Evolutionary conservation across 2,329 filamentous ascomycete genomes (phyloP).

Genomic region (Fusarium stilboides): DNA sequence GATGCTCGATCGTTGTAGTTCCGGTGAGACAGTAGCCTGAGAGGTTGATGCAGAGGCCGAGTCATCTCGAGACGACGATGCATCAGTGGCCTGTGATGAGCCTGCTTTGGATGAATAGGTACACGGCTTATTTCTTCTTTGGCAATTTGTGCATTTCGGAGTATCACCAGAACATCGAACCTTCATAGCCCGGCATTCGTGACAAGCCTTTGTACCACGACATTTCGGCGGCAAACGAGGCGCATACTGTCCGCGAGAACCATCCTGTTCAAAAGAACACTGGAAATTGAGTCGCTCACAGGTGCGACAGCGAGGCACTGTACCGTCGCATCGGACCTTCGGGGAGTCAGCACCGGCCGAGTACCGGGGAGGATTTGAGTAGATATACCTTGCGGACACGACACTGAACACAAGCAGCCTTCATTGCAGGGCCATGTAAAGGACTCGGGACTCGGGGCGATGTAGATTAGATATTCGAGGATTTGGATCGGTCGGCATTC

Average conservation of each 20-base stretch:
- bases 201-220: constrained; percentile 47
- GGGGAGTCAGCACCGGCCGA: constrained; percentile 47
- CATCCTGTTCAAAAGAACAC: constrained; percentile 50
- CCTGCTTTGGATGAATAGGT: constrained; percentile 41
- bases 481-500: neutral
- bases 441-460: neutral
- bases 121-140: constrained; percentile 45
- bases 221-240: constrained; percentile 49
- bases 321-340: constrained; percentile 51
- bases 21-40: constrained; percentile 27
- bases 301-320: constrained; percentile 46
- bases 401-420: constrained; percentile 50
- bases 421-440: constrained; percentile 34
- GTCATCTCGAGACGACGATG: constrained; percentile 32
- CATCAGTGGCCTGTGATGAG: constrained; percentile 14
- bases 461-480: neutral
- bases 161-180: constrained; percentile 49
- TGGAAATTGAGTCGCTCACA: constrained; percentile 49
- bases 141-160: constrained; percentile 47
- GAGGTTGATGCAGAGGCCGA: constrained; percentile 8
- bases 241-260: constrained; percentile 41
- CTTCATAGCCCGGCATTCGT: constrained; percentile 49
- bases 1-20: constrained; percentile 23
- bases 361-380: constrained; percentile 23
- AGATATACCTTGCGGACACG: constrained; percentile 49